Base-by-base conservation (phyloP, 306 rosid genomes). In the Psophocarpus tetragonolobus region DNA sequence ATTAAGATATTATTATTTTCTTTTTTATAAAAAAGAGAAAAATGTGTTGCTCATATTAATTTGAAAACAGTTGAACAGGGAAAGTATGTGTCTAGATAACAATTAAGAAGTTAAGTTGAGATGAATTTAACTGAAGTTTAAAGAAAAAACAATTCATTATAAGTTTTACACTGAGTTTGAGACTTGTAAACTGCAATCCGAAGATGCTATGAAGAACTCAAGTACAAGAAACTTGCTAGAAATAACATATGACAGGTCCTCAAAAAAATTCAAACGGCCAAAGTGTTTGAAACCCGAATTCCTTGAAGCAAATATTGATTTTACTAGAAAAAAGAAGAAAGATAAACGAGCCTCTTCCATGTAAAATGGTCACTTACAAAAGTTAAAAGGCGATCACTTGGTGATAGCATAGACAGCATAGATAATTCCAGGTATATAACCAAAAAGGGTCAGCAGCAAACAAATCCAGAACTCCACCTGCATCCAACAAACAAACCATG, bases 391-490 rank as follows among this genome's bases (percentile, higher is more conserved):
- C 0, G 44, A 65, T 50, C 90, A 90, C 90, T 91, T 91, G 75
- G 96, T 87, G 85, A 94, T 90, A 60, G 36, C 76, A 41, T 87
- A 94, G 51, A 91, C 12, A 12, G 97, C 98, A 65, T 91, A 94
- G 58, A 94, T 86, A 57, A 94, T 94, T 53, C 97, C 97, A 54
- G 97, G 98, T 33, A 94, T 0, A 61, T 85, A 94, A 2, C 97
- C 97, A 0, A 88, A 70, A 15, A 94, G 1, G 20, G 98, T 91
- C 44, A 91, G 88, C 44, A 90, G 4, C 86, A 94, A 61, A 75
- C 93, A 90, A 86, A 94, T 90, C 98, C 98, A 94, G 87, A 94
- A 94, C 75, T 94, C 97, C 14, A 53, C 88, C 98, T 94, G 91
- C 79, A 80, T 11, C n/a, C 53, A 17, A 15, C 70, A 7, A 47